Evolutionary conservation across 2,329 filamentous ascomycete species (phyloP), one percentile per base, ranked within the genome.

Genomic region (Penicillium sp.): DNA sequence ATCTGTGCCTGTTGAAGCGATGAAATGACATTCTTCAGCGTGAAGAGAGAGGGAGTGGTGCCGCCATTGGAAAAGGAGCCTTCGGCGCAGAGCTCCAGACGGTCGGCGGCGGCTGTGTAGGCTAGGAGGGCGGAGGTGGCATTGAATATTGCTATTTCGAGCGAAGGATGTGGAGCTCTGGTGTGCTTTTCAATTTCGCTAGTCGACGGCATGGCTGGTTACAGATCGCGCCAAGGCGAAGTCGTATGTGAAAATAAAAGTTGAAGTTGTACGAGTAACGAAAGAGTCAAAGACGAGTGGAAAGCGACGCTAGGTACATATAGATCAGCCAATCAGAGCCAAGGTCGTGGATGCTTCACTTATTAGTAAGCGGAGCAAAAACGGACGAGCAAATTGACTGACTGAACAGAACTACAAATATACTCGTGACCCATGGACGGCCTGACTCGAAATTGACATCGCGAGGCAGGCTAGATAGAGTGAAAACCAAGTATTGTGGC

Each of bases 61-160:
- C 78, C 78, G 55, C 76, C 79, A 14, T 66, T 63, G 5, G 65
- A 53, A 49, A 73, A 71, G 23, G 74, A 60, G 21, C 70, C 67
- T 61, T 78, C 80, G 5, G 82, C 66, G 58, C 53, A 76, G 14
- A 59, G 57, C 65, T 83, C 81, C 52, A 83, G 77, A 0, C 81
- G 74, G 62, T 78, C 69, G 3, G 79, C 80, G 24, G 69, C 64
- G 2, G 60, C 40, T 6, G 67, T 67, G 42, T 58, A 58, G 9
- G 81, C 80, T 16, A 68, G 56, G 3, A 77, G 55, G 2, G 77
- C 79, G 0, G 78, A 81, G n/a, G 62, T 51, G 8, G 58, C 26
- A 47, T 69, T 76, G 68, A 82, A 82, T 60, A 75, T 78, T 11
- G 78, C 79, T 46, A 82, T 76, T 66, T 82, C 80, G 24, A 59